Evolutionary conservation across 139 green algal species (phyloP), one percentile per base, ranked within the genome.

Genomic region (Chlorella ohadii): DNA sequence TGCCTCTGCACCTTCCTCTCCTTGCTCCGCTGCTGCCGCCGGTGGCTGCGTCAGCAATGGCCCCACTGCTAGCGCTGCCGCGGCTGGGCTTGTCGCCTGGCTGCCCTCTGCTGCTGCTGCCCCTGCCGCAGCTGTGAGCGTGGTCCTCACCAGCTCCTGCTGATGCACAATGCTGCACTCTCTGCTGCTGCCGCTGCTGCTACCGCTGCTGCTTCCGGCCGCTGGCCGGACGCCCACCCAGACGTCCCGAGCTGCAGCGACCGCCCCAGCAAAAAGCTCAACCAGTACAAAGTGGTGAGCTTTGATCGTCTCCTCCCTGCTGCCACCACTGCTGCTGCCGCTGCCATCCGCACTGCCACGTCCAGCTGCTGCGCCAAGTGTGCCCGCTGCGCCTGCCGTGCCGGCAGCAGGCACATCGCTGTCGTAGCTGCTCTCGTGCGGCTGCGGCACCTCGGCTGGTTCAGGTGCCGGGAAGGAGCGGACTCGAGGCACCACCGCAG

Each of bases 401-500:
- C 25, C 57, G n/a, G 71, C 64, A 7, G 44, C 36, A 9, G 51
- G 25, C 34, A 9, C 51, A 20, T 59, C 51, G 51, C 51, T 22
- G 51, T 22, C 51, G 51, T 59, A 59, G 51, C 51, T 59, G 51
- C 51, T 59, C 51, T 59, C 51, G 51, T 59, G 51, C 51, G 51
- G 51, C 51, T 59, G 51, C 15, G 51, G 51, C 51, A 13, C 51
- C 33, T 47, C 39, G 9, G 39, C 25, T 68, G 63, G 63, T 11
- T 36, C 5, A 64, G n/a, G 25, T 28, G 33, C 55, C 2, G 66
- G 79, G 23, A 84, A 41, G 47, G 38, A 25, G 12, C 72, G 57
- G 27, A 92, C 83, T 28, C 93, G 79, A 22, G 93, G 93, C 66
- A 96, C 93, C 34, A 92, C 92, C 19, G 93, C 93, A 31, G 88